Percentiles rank a stretch among this genome's conserved stretches.
phyloP scores from a whole-genome alignment of 768 basidiomycete genomes.

The Boletellus ananiceps region DNA sequence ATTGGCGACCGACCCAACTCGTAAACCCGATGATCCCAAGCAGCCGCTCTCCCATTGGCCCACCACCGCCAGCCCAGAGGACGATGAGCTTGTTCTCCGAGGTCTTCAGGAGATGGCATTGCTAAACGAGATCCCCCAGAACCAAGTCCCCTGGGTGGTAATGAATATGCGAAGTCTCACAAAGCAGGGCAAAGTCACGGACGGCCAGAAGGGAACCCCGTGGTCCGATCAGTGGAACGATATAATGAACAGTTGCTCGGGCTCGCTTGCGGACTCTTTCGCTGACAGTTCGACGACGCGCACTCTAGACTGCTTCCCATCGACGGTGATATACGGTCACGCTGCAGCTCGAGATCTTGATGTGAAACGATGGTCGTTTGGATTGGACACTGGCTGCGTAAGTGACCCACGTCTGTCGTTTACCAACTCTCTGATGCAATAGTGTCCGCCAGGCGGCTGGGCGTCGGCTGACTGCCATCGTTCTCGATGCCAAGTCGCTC shows the following conservation, averaged over 20 bases:
- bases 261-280: conserved; percentile 33
- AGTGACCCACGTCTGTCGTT: conserved; percentile 23
- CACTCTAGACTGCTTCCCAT: conserved; percentile 59
- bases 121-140: conserved; percentile 68
- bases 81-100: conserved; percentile 36
- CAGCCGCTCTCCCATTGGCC: conserved; percentile 77
- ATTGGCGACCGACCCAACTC: conserved; percentile 64
- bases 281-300: conserved; percentile 4
- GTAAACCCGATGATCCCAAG: conserved; percentile 40
- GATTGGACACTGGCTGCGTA: conserved; percentile 86
- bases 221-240: conserved; percentile 77
- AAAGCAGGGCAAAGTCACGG: conserved; percentile 34
- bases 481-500: conserved; percentile 41
- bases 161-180: conserved; percentile 39
- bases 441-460: conserved; percentile 46
- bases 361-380: conserved; percentile 77
- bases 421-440: background rate
- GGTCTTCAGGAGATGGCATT: conserved; percentile 63
- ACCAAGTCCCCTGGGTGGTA: conserved; percentile 69
- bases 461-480: conserved; percentile 57
- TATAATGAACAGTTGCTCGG: conserved; percentile 55
- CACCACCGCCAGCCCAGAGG: conserved; percentile 23
- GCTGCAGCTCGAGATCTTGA: conserved; percentile 76
- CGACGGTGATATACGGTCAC: conserved; percentile 86
- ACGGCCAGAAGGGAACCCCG: conserved; percentile 47